These are phyloP conservation scores for Flaveria brownii DNA, from an alignment of 129 eudicot species.

Conservation along the genomic window DNA sequence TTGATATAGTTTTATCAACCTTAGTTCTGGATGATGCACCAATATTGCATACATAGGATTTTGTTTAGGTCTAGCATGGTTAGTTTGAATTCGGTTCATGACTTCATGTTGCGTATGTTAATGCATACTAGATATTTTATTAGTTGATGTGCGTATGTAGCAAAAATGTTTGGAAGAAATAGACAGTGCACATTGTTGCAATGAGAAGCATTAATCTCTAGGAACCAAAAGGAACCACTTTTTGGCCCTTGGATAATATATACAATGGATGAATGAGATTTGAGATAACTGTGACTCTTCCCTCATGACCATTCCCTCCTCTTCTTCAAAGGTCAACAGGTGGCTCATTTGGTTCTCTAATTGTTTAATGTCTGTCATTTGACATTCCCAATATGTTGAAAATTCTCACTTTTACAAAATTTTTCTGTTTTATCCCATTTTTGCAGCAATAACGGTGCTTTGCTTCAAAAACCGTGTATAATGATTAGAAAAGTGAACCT, in stretches of 20 bases:
- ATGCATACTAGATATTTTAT: not conserved
- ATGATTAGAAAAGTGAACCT: not conserved
- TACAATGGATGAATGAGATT: not conserved
- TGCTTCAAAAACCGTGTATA: not conserved
- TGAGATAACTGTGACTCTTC: not conserved
- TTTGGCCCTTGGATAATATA: not conserved
- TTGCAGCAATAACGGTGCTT: not conserved
- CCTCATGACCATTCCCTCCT: not conserved
- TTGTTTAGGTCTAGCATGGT: not conserved
- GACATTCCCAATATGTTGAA: not conserved
- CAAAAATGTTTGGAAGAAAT: too few species aligned
- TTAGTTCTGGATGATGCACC: slow-evolving; percentile 7
- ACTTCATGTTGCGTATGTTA: not conserved
- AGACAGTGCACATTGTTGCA: too few species aligned
- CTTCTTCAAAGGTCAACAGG: not conserved
- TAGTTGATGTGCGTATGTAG: too few species aligned
- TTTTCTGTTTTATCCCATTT: not conserved
- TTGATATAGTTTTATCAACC: not conserved
- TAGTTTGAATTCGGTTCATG: not conserved
- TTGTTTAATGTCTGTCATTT: not conserved
- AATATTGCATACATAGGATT: not conserved
- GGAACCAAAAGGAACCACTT: not conserved
- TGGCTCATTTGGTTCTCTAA: not conserved
- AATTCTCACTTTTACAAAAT: not conserved
- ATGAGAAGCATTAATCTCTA: not conserved